Percentiles rank a stretch among this genome's conserved stretches.
These are phyloP conservation scores for Ramaria sp. DNA, from an alignment of 768 basidiomycete species.

Conservation along the genomic window DNA sequence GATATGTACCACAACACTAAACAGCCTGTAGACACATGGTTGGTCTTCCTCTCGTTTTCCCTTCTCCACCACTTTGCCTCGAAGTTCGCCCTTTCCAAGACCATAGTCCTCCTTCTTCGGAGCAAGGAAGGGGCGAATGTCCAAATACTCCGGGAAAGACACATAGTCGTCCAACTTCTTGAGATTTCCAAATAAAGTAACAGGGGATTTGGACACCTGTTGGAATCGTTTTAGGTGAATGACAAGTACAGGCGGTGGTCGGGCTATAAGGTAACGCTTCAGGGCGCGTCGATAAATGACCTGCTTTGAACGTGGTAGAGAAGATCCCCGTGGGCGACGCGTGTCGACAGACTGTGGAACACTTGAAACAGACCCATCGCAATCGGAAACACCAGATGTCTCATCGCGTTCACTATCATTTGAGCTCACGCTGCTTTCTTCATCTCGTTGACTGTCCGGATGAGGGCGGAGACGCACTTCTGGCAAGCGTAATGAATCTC, in stretches of 20 bases:
- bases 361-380: background rate
- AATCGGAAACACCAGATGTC: conserved; percentile 1
- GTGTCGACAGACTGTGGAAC: background rate
- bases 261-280: conserved; percentile 88
- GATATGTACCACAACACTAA: conserved; percentile 79
- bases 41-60: conserved; percentile 16
- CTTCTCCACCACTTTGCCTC: conserved; percentile 11
- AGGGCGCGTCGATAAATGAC: conserved; percentile 76
- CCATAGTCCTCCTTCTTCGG: conserved; percentile 68
- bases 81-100: conserved; percentile 23
- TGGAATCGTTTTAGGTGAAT: conserved; percentile 94
- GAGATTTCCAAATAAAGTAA: conserved; percentile 42
- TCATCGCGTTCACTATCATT: background rate
- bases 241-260: conserved; percentile 78
- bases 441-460: background rate
- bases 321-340: background rate
- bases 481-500: background rate
- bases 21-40: conserved; percentile 55
- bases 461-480: background rate
- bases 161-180: conserved; percentile 91
- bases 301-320: conserved; percentile 36
- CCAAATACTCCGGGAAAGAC: conserved; percentile 79
- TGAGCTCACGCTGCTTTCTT: background rate
- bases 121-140: conserved; percentile 78
- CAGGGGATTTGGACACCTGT: conserved; percentile 56